Evolutionary conservation across 2,329 filamentous ascomycete genomes (phyloP), one percentile per base, ranked within the genome.

Genomic region (Salinomyces thailandicus): DNA sequence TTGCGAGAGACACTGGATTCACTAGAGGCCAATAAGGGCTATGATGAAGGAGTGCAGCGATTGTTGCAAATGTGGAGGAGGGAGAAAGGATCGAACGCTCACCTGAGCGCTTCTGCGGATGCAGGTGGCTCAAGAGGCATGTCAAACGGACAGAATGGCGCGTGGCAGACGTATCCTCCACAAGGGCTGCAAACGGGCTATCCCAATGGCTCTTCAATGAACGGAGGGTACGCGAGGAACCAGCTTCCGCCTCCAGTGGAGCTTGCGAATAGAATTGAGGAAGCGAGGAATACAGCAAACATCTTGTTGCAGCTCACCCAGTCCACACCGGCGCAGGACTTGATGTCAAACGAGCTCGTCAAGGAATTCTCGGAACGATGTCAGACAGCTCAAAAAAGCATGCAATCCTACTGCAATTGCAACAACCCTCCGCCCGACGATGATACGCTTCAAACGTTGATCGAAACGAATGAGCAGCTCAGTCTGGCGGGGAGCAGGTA

Each of bases 381-480:
- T 55, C 77, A 80, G 45, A 74, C 77, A 37, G 89, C 89, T 4
- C 80, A 83, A 35, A 73, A 79, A 36, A 85, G 81, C 54, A 77
- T 96, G 49, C 86, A 95, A 53, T 70, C 71, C 19, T 96, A 93
- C 62, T 94, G 96, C 68, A 71, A 78, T 28, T 75, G 79, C 31
- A 78, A 81, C 38, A 74, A 85, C 55, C 87, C 89, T 0, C 58
- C 75, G 1, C 87, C 89, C 0, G 91, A 96, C 59, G 89, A 94
- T 52, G 81, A 94, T 48, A 96, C 89, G 1, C 85, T 96, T 73
- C 78, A 91, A 55, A 87, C 78, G 11, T 67, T 98, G 43, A 94
- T 98, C 53, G 86, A 95, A 60, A 91, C 85, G 11, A 94, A 93
- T 57, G 91, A 96, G 60, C 82, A 89, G 55, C 69, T 98, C 18